phyloP scores from a whole-genome alignment of 306 rosid genomes.

The Pyrus communis region DNA sequence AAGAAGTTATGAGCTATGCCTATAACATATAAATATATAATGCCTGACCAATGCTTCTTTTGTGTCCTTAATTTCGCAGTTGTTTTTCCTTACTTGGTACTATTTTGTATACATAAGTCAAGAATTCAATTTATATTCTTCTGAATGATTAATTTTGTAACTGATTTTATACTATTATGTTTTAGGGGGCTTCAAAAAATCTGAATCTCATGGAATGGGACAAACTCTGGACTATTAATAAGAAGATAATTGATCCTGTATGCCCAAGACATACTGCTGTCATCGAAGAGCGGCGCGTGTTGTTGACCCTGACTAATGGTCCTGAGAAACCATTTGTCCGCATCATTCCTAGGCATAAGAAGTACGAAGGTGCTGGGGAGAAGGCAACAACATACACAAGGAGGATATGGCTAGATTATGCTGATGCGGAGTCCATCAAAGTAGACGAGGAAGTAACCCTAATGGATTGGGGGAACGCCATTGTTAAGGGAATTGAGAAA shows the following conservation, averaged over 20 bases:
- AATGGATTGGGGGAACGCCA: conserved; percentile 98
- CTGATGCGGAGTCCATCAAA: conserved; percentile 58
- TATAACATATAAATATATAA: background rate
- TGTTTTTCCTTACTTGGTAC: background rate
- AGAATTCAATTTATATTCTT: background rate
- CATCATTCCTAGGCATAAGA: conserved; percentile 83
- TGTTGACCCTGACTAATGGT: conserved; percentile 72
- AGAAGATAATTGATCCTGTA: conserved; percentile 90
- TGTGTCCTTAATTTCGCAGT: background rate
- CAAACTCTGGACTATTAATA: conserved; percentile 92
- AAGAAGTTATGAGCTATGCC: background rate
- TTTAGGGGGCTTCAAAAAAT: conserved; percentile 87
- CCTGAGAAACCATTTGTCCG: conserved; percentile 71
- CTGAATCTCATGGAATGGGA: conserved; percentile 99
- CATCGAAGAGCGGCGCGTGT: conserved; percentile 52
- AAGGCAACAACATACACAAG: conserved; percentile 67
- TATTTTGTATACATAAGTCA: background rate
- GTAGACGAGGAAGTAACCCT: conserved; percentile 77
- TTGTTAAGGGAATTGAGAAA: conserved; percentile 57
- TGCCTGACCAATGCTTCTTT: background rate
- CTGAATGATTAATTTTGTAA: background rate
- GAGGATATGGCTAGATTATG: conserved; percentile 64
- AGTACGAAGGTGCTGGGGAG: conserved; percentile 78
- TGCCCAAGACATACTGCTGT: conserved; percentile 93
- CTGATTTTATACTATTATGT: conserved; percentile 13